Conservation (phyloP, 1,284 basidiomycete genomes). For the Clitocybe nebularis region DNA sequence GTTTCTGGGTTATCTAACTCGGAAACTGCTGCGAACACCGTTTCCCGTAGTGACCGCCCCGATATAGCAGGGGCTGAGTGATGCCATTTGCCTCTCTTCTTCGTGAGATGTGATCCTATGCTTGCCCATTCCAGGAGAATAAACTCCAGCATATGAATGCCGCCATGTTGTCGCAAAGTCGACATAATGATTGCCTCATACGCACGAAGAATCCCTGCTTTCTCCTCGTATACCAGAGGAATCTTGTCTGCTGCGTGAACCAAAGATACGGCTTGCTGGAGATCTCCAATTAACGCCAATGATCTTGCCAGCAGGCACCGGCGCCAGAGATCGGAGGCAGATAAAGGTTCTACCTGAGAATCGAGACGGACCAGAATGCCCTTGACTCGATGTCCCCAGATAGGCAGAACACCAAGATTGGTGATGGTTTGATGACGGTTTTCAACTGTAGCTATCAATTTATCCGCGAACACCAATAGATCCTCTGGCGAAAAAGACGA, state of each 20-base stretch:
- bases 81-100: slow-evolving; percentile 10
- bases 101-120: slow-evolving; percentile 29
- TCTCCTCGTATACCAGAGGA: slow-evolving; percentile 3
- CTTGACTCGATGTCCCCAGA: slow-evolving; percentile 36
- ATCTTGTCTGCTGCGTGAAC: slow-evolving; percentile 21
- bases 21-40: slow-evolving; percentile 29
- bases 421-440: slow-evolving; percentile 18
- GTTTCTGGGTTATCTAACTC: slow-evolving; percentile 31
- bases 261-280: slow-evolving; percentile 28
- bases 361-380: slow-evolving; percentile 29
- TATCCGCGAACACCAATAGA: slow-evolving; percentile 29
- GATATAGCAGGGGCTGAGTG: slow-evolving; percentile 6
- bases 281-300: slow-evolving; percentile 31
- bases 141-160: slow-evolving; percentile 39
- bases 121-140: slow-evolving; percentile 39
- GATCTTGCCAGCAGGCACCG: slow-evolving; percentile 31
- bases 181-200: slow-evolving; percentile 41
- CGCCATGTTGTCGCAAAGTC: slow-evolving; percentile 30
- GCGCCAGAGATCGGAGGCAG: slow-evolving; percentile 16
- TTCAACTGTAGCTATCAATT: slow-evolving; percentile 27
- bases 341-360: slow-evolving; percentile 11
- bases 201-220: slow-evolving; percentile 22
- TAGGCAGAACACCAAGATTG: slow-evolving; percentile 23
- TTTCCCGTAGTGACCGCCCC: slow-evolving; percentile 28
- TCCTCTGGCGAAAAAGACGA: slow-evolving; percentile 19